Conservation (phyloP, 1,284 basidiomycete species). For the Fistulinella cinereoalba region DNA sequence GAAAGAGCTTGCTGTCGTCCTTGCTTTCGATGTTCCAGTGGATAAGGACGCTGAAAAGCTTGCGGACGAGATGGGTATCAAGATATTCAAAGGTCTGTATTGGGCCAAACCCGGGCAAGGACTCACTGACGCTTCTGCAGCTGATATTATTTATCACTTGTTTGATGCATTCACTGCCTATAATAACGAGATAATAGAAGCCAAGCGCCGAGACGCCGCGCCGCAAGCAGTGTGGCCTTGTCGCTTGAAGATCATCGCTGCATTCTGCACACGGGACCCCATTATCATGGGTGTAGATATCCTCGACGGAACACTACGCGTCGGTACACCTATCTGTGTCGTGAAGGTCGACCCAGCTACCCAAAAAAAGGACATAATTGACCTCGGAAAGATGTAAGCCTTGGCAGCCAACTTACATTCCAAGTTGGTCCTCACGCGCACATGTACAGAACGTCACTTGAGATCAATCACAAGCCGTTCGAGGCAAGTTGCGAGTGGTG, state of each 20-base stretch:
- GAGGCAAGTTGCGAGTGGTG: conserved; percentile 50
- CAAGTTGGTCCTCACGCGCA: conserved; percentile 7
- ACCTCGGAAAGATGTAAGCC: conserved; percentile 90
- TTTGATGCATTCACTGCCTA: conserved; percentile 99
- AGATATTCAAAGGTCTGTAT: conserved; percentile 81
- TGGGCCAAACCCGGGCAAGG: neutral
- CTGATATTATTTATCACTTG: conserved; percentile 98
- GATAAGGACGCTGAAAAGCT: conserved; percentile 91
- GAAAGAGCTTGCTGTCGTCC: conserved; percentile 91
- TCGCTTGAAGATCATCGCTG: conserved; percentile 87
- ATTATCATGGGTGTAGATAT: conserved; percentile 98
- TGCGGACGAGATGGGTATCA: conserved; percentile 93
- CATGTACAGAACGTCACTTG: conserved; percentile 77
- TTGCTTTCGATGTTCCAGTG: conserved; percentile 95
- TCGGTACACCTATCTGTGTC: conserved; percentile 95
- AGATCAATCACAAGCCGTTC: conserved; percentile 87
- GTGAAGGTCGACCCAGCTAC: conserved; percentile 86
- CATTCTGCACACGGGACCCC: conserved; percentile 95
- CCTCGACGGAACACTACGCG: conserved; percentile 87
- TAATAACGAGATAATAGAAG: conserved; percentile 89
- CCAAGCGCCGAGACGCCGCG: conserved; percentile 90
- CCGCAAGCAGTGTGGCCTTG: conserved; percentile 98
- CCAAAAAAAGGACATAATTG: conserved; percentile 88
- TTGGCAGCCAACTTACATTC: neutral
- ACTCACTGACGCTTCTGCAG: conserved; percentile 40